These are phyloP conservation scores for Alternaria infectoria DNA, from an alignment of 2,329 filamentous ascomycete genomes.

Conservation along the genomic window DNA sequence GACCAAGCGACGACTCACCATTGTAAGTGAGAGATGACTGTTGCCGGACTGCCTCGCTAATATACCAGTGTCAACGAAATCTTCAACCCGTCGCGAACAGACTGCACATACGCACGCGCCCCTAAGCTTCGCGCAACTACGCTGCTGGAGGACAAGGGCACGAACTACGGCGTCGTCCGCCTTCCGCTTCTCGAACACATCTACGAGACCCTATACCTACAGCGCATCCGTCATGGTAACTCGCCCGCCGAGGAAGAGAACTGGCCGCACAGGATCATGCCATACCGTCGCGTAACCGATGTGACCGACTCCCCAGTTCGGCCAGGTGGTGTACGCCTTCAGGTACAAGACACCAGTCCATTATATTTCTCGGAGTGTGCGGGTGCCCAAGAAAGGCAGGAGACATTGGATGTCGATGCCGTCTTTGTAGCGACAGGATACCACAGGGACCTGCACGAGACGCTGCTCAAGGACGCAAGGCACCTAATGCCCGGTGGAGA, in stretches of 20 bases:
- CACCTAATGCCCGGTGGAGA: slow-evolving; percentile 66
- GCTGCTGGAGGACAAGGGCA: slow-evolving; percentile 75
- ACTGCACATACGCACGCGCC: slow-evolving; percentile 74
- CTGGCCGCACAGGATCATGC: slow-evolving; percentile 84
- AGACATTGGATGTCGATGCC: slow-evolving; percentile 76
- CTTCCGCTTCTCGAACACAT: slow-evolving; percentile 88
- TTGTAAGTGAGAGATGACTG: slow-evolving; percentile 68
- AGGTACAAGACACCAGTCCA: slow-evolving; percentile 60
- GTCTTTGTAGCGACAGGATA: slow-evolving; percentile 91
- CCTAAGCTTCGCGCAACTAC: slow-evolving; percentile 65
- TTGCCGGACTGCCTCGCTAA: slow-evolving; percentile 32
- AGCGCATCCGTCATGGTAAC: slow-evolving; percentile 70
- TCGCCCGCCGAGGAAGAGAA: slow-evolving; percentile 64
- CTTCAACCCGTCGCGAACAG: slow-evolving; percentile 87
- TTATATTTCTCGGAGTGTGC: slow-evolving; percentile 39
- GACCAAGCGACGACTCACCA: slow-evolving; percentile 92
- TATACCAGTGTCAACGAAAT: slow-evolving; percentile 82
- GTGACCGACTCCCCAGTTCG: slow-evolving; percentile 59
- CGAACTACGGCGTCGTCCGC: slow-evolving; percentile 94
- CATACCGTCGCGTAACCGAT: slow-evolving; percentile 69
- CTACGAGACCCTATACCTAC: slow-evolving; percentile 86
- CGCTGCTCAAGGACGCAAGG: slow-evolving; percentile 71
- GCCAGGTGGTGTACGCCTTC: slow-evolving; percentile 45
- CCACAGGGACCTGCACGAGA: slow-evolving; percentile 75
- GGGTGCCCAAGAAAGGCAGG: slow-evolving; percentile 54